These are phyloP conservation scores for Pythium aquatile DNA, from an alignment of 352 stramenopile species.

Conservation along the genomic window DNA sequence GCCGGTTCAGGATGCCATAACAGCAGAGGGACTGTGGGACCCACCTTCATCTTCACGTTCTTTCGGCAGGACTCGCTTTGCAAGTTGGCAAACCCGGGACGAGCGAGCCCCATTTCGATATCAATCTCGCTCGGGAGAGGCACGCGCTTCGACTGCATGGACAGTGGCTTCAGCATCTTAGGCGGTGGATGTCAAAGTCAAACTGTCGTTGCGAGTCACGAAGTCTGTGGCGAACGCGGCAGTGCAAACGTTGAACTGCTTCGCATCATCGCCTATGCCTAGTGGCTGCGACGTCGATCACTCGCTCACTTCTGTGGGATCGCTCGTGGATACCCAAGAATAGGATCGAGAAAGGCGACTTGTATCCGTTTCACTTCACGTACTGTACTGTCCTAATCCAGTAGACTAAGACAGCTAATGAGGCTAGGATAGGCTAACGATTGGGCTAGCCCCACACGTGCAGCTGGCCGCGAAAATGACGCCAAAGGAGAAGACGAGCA, in stretches of 20 bases:
- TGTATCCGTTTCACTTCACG: background rate
- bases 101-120: background rate
- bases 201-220: background rate
- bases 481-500: slow-evolving; percentile 24
- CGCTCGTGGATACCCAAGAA: background rate
- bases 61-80: background rate
- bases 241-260: background rate
- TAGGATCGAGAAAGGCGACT: slow-evolving; percentile 5
- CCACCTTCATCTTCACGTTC: slow-evolving; percentile 1
- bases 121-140: background rate
- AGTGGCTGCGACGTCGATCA: background rate
- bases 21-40: too few species aligned
- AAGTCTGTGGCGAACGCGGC: background rate
- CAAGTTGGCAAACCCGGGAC: background rate
- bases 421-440: background rate
- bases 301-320: background rate
- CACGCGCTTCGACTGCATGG: background rate
- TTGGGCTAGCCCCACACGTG: background rate
- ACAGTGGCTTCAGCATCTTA: background rate
- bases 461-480: slow-evolving; percentile 8
- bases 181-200: background rate
- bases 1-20: background rate
- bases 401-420: background rate
- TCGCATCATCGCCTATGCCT: background rate
- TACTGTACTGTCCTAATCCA: background rate